Percentiles rank a stretch among this genome's conserved stretches.
Evolutionary conservation across 2,329 filamentous ascomycete species (phyloP).

Genomic region (Cladosporium velox): DNA sequence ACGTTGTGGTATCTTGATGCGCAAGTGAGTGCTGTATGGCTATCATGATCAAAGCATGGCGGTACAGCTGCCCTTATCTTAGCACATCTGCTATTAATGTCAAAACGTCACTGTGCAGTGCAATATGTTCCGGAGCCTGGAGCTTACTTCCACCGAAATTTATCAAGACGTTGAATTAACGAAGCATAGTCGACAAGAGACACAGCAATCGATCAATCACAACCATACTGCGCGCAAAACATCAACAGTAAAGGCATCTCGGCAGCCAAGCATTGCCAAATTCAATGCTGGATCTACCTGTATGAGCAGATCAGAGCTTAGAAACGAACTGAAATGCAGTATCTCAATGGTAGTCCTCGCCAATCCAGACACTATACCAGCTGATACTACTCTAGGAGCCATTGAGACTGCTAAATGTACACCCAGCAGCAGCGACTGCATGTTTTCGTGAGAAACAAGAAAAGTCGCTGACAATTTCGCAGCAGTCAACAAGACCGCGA

Average conservation of each 20-base stretch:
- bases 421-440: not conserved
- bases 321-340: not conserved
- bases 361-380: not conserved
- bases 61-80: not conserved
- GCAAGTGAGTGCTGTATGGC: not conserved
- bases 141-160: not conserved
- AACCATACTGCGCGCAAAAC: not conserved
- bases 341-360: not conserved
- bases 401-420: not conserved
- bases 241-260: not conserved
- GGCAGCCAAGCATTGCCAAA: not conserved
- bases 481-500: not conserved
- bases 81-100: not conserved
- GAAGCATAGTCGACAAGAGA: not conserved
- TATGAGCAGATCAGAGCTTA: not conserved
- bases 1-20: not conserved
- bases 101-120: not conserved
- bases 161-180: not conserved
- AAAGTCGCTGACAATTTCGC: not conserved
- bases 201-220: not conserved
- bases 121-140: not conserved
- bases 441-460: not conserved
- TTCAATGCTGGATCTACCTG: not conserved
- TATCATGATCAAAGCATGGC: not conserved
- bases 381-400: not conserved